A percentile compares a stretch with the other conserved stretches of the same genome.
These are phyloP conservation scores for Eucalyptus tenuipes DNA, from an alignment of 345 rosid genomes.

Conservation along the genomic window DNA sequence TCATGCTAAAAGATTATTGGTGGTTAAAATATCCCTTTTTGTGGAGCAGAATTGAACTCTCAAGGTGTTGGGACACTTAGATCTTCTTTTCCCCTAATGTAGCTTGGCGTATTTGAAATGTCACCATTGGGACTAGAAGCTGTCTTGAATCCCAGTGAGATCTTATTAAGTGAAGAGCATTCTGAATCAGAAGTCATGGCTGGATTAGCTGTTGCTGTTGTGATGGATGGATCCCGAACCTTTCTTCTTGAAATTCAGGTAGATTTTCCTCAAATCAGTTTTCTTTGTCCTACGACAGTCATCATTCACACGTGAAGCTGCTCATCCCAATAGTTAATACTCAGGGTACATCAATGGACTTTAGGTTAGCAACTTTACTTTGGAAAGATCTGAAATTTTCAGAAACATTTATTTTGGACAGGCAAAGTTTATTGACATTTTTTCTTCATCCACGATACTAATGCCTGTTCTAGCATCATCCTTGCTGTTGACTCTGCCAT, in stretches of 20 bases:
- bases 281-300: background rate
- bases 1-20: background rate
- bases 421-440: background rate
- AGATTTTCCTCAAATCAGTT: background rate
- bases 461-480: background rate
- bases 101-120: slow-evolving; percentile 98
- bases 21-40: background rate
- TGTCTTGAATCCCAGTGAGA: slow-evolving; percentile 76
- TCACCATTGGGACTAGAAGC: slow-evolving; percentile 57
- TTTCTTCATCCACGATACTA: background rate
- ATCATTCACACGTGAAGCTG: background rate
- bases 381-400: background rate
- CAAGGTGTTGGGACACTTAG: background rate
- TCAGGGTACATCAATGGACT: background rate
- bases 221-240: slow-evolving; percentile 84
- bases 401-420: background rate
- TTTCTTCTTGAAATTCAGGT: slow-evolving; percentile 94
- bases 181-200: slow-evolving; percentile 73
- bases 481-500: background rate
- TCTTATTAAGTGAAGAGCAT: slow-evolving; percentile 59
- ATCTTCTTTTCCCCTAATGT: slow-evolving; percentile 3
- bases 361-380: background rate
- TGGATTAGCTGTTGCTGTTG: slow-evolving; percentile 84
- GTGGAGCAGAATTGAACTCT: background rate
- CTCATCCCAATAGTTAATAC: background rate